phyloP scores from a whole-genome alignment of 805 yeast genomes.

The Yarrowia phangngaensis region DNA sequence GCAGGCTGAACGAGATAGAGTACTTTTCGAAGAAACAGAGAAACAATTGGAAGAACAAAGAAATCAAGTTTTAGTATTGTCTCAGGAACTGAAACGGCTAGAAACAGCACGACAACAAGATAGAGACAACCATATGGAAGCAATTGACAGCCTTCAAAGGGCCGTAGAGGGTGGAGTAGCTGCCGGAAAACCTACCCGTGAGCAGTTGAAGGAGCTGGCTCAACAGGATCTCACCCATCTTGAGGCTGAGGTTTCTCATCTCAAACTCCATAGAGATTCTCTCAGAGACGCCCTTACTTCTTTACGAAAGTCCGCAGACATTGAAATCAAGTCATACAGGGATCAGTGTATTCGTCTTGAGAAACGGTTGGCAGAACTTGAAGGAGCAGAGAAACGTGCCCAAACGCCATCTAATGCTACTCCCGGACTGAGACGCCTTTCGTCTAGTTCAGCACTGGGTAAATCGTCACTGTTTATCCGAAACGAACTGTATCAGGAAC shows the following conservation, averaged over 20 bases:
- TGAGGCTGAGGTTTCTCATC: constrained; percentile 3
- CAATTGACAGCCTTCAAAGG: too few relatives aligned
- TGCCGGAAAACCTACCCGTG: too few relatives aligned
- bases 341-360: constrained; percentile 17
- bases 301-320: constrained; percentile 20
- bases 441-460: constrained; percentile 2
- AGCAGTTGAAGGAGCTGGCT: too few relatives aligned
- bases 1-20: constrained; percentile 9
- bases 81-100: constrained; percentile 12
- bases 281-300: constrained; percentile 22
- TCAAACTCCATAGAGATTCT: constrained; percentile 20
- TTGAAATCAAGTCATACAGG: constrained; percentile 20
- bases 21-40: constrained; percentile 15
- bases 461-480: constrained; percentile 20
- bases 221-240: too few relatives aligned
- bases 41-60: constrained; percentile 7
- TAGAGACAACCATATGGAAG: too few relatives aligned
- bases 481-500: constrained; percentile 26
- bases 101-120: background rate
- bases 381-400: background rate
- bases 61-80: constrained; percentile 1
- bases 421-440: constrained; percentile 11
- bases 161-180: too few relatives aligned
- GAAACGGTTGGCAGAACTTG: constrained; percentile 8
- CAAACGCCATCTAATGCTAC: background rate